Base-by-base conservation (phyloP, 768 basidiomycete genomes). In the Hortiboletus flavorubellus region DNA sequence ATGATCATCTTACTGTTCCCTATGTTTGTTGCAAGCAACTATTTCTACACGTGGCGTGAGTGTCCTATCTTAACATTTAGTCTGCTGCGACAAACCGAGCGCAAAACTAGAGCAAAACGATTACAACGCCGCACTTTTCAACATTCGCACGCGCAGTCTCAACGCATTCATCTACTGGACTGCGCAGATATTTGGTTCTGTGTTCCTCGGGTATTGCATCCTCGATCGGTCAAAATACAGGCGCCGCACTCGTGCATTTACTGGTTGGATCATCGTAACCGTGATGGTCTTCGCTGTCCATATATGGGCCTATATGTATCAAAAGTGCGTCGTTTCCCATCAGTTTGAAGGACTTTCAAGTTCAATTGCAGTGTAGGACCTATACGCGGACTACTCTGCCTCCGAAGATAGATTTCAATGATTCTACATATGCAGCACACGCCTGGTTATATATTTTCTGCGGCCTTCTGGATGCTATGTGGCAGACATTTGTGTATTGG, bases 1-100 rank as follows among this genome's bases (percentile, higher is more conserved):
- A 75, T 78, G 72, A 82, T 93, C 61, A 56, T 91, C 15, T 72
- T 90, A 5, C 78, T 92, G 18, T 89, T 93, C 75, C 91, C 91
- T 12, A 88, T 92, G 85, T 91, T 92, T 71, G 82, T 91, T 51
- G 82, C 87, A 8, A 87, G 85, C 40, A 91, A 91, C 68, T 91
- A 87, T 81, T 91, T 91, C 72, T 91, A 91, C 65, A 86, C 89
- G 3, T 91, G 87, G 87, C 89, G 87, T 89, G 56, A 65, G 85
- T 69, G 23, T 31, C 16, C 21, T 21, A 30, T 37, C 8, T 33
- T 40, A n/a, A 35, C 8, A 5, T 26, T 29, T 23, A 18, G 2
- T 18, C 43, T 42, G 16, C 29, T 16, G 34, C 26, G 40, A 47
- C 10, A 12, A 55, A 29, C 42, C 58, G 42, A 66, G 14, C 21